These are phyloP conservation scores for Stemphylium beticola DNA, from an alignment of 2,329 filamentous ascomycete species.

Conservation along the genomic window DNA sequence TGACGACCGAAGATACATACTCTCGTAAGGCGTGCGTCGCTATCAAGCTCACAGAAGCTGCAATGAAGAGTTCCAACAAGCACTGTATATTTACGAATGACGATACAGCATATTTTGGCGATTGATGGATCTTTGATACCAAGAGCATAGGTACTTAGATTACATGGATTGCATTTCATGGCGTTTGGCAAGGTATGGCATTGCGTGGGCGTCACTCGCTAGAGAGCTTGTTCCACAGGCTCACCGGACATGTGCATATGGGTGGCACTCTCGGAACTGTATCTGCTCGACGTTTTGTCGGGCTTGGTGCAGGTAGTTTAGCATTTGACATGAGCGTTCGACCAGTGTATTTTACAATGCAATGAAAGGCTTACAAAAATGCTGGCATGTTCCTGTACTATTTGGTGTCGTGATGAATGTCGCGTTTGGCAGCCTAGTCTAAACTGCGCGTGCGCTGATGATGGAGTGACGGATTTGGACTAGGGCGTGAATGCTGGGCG, in stretches of 20 bases:
- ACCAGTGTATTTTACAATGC: neutral
- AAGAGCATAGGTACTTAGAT: constrained; percentile 17
- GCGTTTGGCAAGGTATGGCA: constrained; percentile 21
- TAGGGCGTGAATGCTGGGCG: constrained; percentile 19
- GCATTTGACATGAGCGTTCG: neutral
- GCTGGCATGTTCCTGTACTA: neutral
- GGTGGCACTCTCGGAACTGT: neutral
- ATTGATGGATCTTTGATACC: constrained; percentile 31
- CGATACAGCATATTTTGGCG: constrained; percentile 20
- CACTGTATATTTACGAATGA: constrained; percentile 25
- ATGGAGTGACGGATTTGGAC: constrained; percentile 5
- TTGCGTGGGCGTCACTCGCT: neutral
- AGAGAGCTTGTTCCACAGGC: neutral
- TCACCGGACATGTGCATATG: neutral
- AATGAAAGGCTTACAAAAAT: neutral
- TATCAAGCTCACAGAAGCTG: neutral
- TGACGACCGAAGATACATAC: neutral
- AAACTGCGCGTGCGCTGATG: neutral
- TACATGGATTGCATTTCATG: constrained; percentile 18
- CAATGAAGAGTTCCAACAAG: neutral
- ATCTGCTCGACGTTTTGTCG: neutral
- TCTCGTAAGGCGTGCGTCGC: neutral
- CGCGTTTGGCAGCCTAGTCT: neutral
- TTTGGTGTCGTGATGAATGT: neutral
- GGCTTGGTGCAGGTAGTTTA: neutral